Evolutionary conservation across 768 basidiomycete species (phyloP).

Genomic region (Chiua virens): DNA sequence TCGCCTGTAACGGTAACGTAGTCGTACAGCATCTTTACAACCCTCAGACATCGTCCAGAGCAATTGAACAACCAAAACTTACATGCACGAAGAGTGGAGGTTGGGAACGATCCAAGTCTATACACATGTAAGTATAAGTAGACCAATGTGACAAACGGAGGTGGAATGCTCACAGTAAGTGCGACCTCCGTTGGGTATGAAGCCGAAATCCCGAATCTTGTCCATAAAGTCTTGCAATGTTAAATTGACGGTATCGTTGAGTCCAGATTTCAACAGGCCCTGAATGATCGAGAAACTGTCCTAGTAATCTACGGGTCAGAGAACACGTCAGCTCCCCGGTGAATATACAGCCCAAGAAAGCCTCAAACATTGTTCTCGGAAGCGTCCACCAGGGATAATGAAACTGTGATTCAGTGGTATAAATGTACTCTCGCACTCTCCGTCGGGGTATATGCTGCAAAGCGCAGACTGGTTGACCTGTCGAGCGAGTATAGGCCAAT

Average conservation of each 20-base stretch:
- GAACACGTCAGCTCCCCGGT: not conserved
- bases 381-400: constrained; percentile 85
- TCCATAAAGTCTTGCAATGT: constrained; percentile 96
- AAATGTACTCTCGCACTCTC: constrained; percentile 74
- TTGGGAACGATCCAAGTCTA: constrained; percentile 88
- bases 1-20: constrained; percentile 77
- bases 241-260: constrained; percentile 69
- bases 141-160: not conserved
- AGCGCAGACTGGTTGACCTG: constrained; percentile 70
- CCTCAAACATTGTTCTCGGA: constrained; percentile 77
- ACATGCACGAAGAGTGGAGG: constrained; percentile 87
- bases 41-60: not conserved
- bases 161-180: constrained; percentile 76
- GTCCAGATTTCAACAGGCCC: constrained; percentile 79
- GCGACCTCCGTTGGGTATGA: constrained; percentile 92
- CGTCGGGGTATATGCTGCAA: constrained; percentile 50
- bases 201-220: constrained; percentile 78
- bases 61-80: constrained; percentile 9
- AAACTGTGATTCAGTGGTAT: constrained; percentile 92
- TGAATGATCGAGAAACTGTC: constrained; percentile 86
- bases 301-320: constrained; percentile 45
- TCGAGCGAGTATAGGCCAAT: constrained; percentile 80
- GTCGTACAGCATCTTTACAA: constrained; percentile 76
- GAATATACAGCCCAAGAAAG: not conserved
- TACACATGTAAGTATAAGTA: not conserved